Conservation (phyloP, 164 flowering plant genomes). For the Malania oleifera region DNA sequence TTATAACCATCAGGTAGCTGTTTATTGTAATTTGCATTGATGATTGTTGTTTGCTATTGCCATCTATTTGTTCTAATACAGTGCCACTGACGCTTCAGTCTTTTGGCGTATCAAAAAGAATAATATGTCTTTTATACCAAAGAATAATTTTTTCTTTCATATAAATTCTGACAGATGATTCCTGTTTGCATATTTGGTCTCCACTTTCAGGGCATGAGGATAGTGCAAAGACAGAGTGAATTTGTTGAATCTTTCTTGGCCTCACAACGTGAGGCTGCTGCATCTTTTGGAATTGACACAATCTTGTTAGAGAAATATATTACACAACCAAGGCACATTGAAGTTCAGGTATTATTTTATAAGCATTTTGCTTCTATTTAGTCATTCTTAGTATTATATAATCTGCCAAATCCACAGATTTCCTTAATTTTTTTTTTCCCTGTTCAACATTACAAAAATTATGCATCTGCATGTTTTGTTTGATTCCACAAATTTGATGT, state of each 20-base stretch:
- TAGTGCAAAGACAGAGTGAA: conserved; percentile 67
- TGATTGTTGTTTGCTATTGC: too few relatives aligned
- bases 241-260: conserved; percentile 85
- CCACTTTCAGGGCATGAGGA: conserved; percentile 83
- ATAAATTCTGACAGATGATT: background rate
- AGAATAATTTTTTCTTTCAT: background rate
- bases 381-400: too few relatives aligned
- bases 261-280: conserved; percentile 98
- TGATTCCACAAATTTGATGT: background rate
- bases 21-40: too few relatives aligned
- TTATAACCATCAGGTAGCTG: too few relatives aligned
- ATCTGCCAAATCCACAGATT: background rate
- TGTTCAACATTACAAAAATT: background rate
- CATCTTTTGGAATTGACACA: conserved; percentile 87
- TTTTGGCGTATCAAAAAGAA: too few relatives aligned
- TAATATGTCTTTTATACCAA: too few relatives aligned
- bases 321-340: conserved; percentile 89
- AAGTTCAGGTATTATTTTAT: conserved; percentile 73
- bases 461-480: background rate
- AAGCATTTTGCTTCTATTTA: background rate
- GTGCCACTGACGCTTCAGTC: too few relatives aligned
- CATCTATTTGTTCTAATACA: too few relatives aligned
- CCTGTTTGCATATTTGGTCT: conserved; percentile 4
- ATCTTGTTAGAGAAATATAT: conserved; percentile 93
- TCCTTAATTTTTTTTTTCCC: background rate